These are phyloP conservation scores for Ophiostoma quercus DNA, from an alignment of 2,329 filamentous ascomycete genomes.

Conservation along the genomic window DNA sequence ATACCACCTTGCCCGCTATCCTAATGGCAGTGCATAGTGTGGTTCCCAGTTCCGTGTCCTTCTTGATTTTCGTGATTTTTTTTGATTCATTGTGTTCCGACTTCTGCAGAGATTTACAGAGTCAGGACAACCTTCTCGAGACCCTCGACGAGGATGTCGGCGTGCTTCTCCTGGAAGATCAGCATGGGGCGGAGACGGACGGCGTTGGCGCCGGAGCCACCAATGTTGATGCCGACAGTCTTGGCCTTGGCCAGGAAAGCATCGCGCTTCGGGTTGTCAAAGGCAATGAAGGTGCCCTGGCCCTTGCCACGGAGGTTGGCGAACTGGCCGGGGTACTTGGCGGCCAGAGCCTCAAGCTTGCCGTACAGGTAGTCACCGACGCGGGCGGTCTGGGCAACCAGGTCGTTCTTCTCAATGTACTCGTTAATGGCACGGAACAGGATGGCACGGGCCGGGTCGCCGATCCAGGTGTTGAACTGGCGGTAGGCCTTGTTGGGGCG, in stretches of 20 bases:
- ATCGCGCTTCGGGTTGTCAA: conserved; percentile 76
- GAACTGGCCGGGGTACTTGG: conserved; percentile 71
- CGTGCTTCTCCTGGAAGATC: conserved; percentile 87
- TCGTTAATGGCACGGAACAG: conserved; percentile 81
- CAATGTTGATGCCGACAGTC: conserved; percentile 77
- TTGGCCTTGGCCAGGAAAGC: conserved; percentile 75
- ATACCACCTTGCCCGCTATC: conserved; percentile 2
- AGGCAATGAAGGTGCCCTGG: conserved; percentile 88
- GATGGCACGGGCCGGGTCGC: conserved; percentile 77
- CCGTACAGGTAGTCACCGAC: conserved; percentile 74
- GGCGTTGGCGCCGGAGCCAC: conserved; percentile 69
- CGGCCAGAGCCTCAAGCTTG: conserved; percentile 61
- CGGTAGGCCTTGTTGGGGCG: conserved; percentile 89
- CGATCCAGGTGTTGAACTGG: conserved; percentile 98
- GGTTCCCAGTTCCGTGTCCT: neutral
- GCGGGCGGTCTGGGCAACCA: conserved; percentile 73
- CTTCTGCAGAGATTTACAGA: conserved; percentile 19
- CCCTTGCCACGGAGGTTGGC: conserved; percentile 80
- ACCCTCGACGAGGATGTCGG: conserved; percentile 72
- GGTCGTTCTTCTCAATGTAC: conserved; percentile 67
- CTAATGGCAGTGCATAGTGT: neutral
- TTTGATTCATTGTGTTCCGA: neutral
- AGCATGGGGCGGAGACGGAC: conserved; percentile 84
- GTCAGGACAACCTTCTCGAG: conserved; percentile 67
- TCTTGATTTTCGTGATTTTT: neutral